Percentiles rank a stretch among this genome's conserved stretches.
phyloP scores from a whole-genome alignment of 306 rosid species.

The Parietaria judaica region DNA sequence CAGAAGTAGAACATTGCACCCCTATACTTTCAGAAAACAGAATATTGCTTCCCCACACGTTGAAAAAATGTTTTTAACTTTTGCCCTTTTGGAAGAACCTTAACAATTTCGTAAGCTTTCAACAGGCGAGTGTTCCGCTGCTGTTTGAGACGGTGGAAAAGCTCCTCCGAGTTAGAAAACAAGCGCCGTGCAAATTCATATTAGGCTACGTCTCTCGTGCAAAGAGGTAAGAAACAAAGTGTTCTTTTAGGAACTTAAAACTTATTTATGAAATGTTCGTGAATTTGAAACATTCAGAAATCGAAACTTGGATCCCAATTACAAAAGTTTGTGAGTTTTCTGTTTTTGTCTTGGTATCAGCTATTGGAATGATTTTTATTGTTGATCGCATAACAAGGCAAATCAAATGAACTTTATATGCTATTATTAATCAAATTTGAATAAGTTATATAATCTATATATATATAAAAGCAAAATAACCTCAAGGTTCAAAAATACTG shows the following conservation, averaged over 20 bases:
- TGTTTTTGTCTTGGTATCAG: no score
- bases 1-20: neutral
- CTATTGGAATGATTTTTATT: no score
- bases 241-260: neutral
- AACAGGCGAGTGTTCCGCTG: conserved; percentile 65
- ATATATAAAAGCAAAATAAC: no score
- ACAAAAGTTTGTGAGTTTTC: no score
- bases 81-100: conserved; percentile 26
- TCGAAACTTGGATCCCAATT: no score
- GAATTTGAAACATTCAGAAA: neutral
- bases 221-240: conserved; percentile 41
- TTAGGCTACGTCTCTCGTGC: conserved; percentile 87
- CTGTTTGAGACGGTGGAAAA: conserved; percentile 63
- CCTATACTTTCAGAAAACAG: neutral
- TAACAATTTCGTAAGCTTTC: conserved; percentile 73
- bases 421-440: no score
- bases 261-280: conserved; percentile 12
- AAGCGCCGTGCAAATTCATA: conserved; percentile 67
- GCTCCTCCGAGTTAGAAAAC: conserved; percentile 51
- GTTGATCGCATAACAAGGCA: no score
- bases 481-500: no score
- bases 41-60: no score
- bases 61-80: neutral
- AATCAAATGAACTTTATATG: no score
- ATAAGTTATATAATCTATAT: no score